These are phyloP conservation scores for Neurospora sublineolata DNA, from an alignment of 495 filamentous ascomycete genomes.

Conservation along the genomic window DNA sequence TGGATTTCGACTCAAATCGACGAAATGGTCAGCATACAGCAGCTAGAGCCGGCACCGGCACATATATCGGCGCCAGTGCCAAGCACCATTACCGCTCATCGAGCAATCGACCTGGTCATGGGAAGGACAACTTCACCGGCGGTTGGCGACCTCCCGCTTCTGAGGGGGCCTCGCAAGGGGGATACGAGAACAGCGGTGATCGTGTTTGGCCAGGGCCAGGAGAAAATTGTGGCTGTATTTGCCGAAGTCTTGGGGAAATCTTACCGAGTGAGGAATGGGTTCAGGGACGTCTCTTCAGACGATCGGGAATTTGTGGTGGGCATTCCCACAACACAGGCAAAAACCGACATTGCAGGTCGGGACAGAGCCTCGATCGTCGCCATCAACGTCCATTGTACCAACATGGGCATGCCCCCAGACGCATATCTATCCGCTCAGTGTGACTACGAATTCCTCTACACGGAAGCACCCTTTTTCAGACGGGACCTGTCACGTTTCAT, in stretches of 20 bases:
- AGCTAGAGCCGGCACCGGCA: constrained; percentile 26
- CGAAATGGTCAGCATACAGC: constrained; percentile 27
- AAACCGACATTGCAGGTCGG: constrained; percentile 36
- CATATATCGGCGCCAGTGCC: constrained; percentile 12
- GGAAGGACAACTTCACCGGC: constrained; percentile 14
- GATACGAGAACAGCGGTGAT: constrained; percentile 48
- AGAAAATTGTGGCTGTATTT: constrained; percentile 53
- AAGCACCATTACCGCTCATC: constrained; percentile 15
- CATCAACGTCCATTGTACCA: constrained; percentile 66
- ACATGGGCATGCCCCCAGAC: constrained; percentile 54
- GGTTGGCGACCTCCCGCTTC: constrained; percentile 16
- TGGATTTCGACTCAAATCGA: background rate
- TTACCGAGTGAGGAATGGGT: constrained; percentile 42
- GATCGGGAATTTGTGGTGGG: constrained; percentile 48
- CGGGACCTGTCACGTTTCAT: constrained; percentile 66
- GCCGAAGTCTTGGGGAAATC: constrained; percentile 60
- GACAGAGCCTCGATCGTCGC: constrained; percentile 43
- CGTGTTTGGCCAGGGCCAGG: constrained; percentile 48
- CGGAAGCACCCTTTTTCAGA: constrained; percentile 56
- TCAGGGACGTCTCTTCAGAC: constrained; percentile 36
- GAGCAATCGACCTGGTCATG: constrained; percentile 18
- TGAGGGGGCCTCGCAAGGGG: constrained; percentile 28
- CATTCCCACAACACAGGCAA: constrained; percentile 41
- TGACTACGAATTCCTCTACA: constrained; percentile 78
- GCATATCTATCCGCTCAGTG: constrained; percentile 49